Conservation (phyloP, 164 flowering plant genomes). For the Chimonanthus praecox region DNA sequence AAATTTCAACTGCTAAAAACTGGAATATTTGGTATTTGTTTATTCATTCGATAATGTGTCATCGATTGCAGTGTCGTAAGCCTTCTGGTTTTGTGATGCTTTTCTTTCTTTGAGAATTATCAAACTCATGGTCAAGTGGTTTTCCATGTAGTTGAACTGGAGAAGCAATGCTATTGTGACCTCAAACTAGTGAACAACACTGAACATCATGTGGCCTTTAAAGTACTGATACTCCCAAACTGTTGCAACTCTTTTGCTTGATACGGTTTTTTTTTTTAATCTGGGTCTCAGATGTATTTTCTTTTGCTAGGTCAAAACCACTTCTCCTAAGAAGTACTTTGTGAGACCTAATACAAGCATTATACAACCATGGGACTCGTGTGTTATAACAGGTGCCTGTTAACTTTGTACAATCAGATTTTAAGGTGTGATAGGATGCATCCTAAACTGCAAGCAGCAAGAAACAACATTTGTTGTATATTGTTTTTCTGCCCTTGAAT, state of each 20-base stretch:
- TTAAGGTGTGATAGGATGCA: too few relatives aligned
- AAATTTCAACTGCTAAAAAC: too few relatives aligned
- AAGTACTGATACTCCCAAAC: conserved; percentile 42
- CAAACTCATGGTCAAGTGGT: conserved; percentile 6
- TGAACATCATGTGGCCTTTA: conserved; percentile 83
- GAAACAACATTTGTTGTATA: too few relatives aligned
- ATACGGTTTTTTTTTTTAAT: too few relatives aligned
- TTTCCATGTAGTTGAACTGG: conserved; percentile 76
- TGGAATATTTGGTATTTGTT: too few relatives aligned
- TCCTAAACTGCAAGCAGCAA: too few relatives aligned
- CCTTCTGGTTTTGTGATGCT: not conserved
- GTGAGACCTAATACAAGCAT: conserved; percentile 89
- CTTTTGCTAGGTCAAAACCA: conserved; percentile 71
- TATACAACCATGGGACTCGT: conserved; percentile 82
- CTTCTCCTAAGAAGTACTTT: conserved; percentile 89
- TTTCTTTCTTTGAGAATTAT: not conserved
- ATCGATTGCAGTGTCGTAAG: not conserved
- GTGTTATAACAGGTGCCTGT: conserved; percentile 64
- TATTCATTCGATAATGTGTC: too few relatives aligned
- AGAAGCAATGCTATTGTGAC: conserved; percentile 77
- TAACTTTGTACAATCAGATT: not conserved
- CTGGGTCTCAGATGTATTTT: too few relatives aligned
- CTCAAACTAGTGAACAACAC: conserved; percentile 77
- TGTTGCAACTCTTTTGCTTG: not conserved
- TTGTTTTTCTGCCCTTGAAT: too few relatives aligned